phyloP scores from a whole-genome alignment of 2,329 filamentous ascomycete genomes.

The Aspergillus ochraceoroseus region DNA sequence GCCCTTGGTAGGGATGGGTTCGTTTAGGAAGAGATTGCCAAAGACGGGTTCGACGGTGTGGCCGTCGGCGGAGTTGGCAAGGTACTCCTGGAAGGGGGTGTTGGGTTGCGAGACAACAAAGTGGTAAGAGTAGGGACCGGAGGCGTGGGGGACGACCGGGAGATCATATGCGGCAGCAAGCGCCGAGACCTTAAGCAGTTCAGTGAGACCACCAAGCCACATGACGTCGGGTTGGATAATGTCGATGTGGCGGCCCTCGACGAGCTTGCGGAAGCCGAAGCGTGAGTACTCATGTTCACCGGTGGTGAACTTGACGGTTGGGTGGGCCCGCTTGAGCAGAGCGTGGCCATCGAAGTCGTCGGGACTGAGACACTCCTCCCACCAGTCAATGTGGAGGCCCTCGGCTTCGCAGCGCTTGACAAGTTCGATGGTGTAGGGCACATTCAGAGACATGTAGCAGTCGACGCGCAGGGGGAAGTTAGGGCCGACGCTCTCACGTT shows the following conservation, averaged over 20 bases:
- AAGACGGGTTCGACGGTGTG: conserved; percentile 88
- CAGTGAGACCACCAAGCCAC: conserved; percentile 92
- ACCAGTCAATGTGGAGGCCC: conserved; percentile 89
- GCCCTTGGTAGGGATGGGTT: conserved; percentile 80
- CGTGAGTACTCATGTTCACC: conserved; percentile 94
- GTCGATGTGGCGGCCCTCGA: conserved; percentile 85
- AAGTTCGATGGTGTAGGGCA: conserved; percentile 86
- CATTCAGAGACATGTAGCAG: conserved; percentile 95
- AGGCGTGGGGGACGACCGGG: conserved; percentile 90
- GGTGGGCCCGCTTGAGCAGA: conserved; percentile 84
- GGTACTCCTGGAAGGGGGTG: conserved; percentile 91
- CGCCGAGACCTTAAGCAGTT: conserved; percentile 81
- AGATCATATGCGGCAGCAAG: conserved; percentile 92
- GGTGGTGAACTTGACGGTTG: conserved; percentile 87
- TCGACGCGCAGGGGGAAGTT: conserved; percentile 93
- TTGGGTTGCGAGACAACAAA: conserved; percentile 92
- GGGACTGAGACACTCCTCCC: conserved; percentile 88
- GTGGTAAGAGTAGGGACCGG: conserved; percentile 91
- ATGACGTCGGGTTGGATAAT: conserved; percentile 96
- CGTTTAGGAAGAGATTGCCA: conserved; percentile 82
- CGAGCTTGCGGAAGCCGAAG: conserved; percentile 90
- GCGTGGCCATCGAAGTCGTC: conserved; percentile 90
- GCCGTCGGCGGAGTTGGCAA: conserved; percentile 87
- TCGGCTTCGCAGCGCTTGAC: conserved; percentile 75
- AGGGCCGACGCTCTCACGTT: conserved; percentile 76